Conservation (phyloP, 2,329 filamentous ascomycete genomes). For the Hypoxylon sp. region DNA sequence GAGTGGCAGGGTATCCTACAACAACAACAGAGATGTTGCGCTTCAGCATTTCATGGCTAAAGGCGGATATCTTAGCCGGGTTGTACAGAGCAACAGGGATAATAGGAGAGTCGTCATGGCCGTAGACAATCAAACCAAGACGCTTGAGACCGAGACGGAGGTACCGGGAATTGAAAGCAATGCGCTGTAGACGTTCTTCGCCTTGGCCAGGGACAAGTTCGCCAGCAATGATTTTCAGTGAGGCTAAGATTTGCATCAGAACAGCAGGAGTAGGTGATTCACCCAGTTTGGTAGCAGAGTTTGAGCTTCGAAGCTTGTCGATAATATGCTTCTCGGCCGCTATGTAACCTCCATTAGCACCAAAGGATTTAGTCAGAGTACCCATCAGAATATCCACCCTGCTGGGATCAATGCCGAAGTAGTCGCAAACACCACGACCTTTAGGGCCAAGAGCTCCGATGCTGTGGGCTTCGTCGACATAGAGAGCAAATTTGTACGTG, state of each 20-base stretch:
- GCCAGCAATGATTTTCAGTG: conserved; percentile 89
- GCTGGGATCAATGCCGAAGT: conserved; percentile 89
- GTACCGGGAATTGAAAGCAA: conserved; percentile 98
- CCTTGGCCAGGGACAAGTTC: conserved; percentile 92
- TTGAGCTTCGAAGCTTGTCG: conserved; percentile 88
- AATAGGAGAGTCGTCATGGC: conserved; percentile 97
- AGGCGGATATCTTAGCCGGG: conserved; percentile 98
- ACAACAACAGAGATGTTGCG: conserved; percentile 98
- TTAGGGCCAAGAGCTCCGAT: conserved; percentile 90
- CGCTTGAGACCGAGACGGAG: conserved; percentile 97
- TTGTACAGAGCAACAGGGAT: conserved; percentile 96
- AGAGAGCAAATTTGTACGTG: conserved; percentile 97
- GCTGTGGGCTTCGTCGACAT: conserved; percentile 96
- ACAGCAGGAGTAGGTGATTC: conserved; percentile 91
- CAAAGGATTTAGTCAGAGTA: conserved; percentile 97
- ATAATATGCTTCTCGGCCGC: conserved; percentile 91
- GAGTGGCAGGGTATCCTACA: conserved; percentile 96
- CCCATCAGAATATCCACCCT: conserved; percentile 98
- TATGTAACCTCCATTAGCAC: conserved; percentile 96
- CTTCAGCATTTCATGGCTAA: conserved; percentile 98
- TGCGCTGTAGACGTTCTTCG: conserved; percentile 92
- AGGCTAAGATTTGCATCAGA: conserved; percentile 89
- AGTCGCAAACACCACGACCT: conserved; percentile 96
- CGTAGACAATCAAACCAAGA: conserved; percentile 95
- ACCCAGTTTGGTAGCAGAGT: conserved; percentile 87